phyloP scores from a whole-genome alignment of 768 basidiomycete genomes.

The Chalciporus piperatus region DNA sequence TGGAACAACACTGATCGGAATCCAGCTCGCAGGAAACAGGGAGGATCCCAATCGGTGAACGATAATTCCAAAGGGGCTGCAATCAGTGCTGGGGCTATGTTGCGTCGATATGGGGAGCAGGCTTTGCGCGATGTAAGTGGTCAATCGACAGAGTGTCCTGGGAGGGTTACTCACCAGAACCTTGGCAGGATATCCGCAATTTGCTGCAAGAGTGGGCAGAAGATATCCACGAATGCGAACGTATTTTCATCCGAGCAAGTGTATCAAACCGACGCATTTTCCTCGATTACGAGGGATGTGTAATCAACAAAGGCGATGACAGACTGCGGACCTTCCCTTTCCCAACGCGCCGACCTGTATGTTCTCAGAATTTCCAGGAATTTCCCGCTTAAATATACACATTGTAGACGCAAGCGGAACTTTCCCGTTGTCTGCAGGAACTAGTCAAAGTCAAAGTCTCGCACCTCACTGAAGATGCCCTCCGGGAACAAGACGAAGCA shows the following conservation, averaged over 20 bases:
- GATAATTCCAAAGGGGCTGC: slow-evolving; percentile 93
- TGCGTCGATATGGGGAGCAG: slow-evolving; percentile 94
- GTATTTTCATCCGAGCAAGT: slow-evolving; percentile 90
- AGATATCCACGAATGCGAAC: slow-evolving; percentile 80
- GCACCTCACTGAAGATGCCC: slow-evolving; percentile 79
- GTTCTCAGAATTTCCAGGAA: slow-evolving; percentile 21
- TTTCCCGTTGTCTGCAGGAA: slow-evolving; percentile 82
- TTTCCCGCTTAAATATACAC: background rate
- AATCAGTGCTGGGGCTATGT: slow-evolving; percentile 88
- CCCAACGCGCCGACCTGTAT: slow-evolving; percentile 89
- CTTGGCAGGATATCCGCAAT: slow-evolving; percentile 76
- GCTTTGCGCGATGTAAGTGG: slow-evolving; percentile 79
- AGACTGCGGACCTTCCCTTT: slow-evolving; percentile 91
- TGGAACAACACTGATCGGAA: slow-evolving; percentile 7
- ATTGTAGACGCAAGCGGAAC: slow-evolving; percentile 82
- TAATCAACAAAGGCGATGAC: slow-evolving; percentile 75
- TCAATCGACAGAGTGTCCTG: background rate
- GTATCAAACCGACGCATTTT: slow-evolving; percentile 86
- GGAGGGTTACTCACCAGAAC: background rate
- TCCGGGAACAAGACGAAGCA: slow-evolving; percentile 83
- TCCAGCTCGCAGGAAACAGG: slow-evolving; percentile 93
- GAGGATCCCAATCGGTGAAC: slow-evolving; percentile 88
- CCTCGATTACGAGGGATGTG: slow-evolving; percentile 80
- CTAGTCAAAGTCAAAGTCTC: slow-evolving; percentile 82
- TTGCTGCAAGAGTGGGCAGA: slow-evolving; percentile 84